phyloP scores from a whole-genome alignment of 345 rosid species.

The Acer yangbiense region DNA sequence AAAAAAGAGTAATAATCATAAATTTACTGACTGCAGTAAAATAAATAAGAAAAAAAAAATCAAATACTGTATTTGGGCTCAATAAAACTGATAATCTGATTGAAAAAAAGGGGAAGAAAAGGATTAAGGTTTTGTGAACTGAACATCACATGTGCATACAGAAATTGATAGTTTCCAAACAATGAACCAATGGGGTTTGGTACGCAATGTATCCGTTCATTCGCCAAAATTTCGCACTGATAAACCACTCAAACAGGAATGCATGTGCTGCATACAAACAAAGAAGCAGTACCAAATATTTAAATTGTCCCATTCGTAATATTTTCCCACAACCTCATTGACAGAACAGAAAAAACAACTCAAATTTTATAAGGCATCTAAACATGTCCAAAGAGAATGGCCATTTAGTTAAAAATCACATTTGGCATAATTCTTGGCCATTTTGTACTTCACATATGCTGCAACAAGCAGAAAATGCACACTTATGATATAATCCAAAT shows the following conservation, averaged over 20 bases:
- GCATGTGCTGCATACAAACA: neutral
- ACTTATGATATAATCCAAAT: neutral
- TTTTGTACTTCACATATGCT: neutral
- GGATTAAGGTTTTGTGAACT: neutral
- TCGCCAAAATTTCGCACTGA: neutral
- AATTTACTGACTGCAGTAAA: constrained; percentile 12
- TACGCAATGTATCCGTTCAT: neutral
- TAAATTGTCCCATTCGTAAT: neutral
- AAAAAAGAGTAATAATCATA: constrained; percentile 14
- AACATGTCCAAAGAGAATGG: neutral
- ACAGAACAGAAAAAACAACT: neutral
- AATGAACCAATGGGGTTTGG: neutral
- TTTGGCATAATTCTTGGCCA: neutral
- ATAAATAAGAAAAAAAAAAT: constrained; percentile 3
- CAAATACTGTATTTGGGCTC: neutral
- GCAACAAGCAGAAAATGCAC: neutral
- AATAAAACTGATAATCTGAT: constrained; percentile 16
- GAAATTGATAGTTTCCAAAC: neutral
- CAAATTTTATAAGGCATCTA: neutral
- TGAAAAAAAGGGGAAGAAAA: neutral
- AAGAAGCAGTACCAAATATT: neutral
- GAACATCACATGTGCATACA: constrained; percentile 7
- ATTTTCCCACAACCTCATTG: neutral
- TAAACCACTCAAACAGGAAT: neutral
- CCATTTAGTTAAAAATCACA: neutral